Base-by-base conservation (phyloP, 164 flowering plant genomes). In the Euptelea pleiosperma region DNA sequence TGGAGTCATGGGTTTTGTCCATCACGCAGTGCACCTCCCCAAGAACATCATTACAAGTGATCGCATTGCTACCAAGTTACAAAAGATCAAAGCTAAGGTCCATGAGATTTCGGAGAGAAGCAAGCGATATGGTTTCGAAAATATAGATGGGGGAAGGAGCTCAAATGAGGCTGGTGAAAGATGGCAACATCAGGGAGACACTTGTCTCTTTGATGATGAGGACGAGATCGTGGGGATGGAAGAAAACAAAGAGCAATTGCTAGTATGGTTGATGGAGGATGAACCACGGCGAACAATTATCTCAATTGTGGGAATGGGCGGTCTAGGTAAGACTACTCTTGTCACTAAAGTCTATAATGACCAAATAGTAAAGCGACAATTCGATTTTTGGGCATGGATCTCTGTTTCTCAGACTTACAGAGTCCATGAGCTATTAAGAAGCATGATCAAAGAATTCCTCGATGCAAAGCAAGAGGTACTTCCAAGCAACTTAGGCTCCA, bases 251-350 rank as follows among this genome's bases (percentile, higher is more conserved):
- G 60, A 57, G 9, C 31, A 21, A 25, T 29, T 82, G 21, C 19
- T 72, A 0, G 26, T 54, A 10, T 70, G 70, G 87, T 52, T 80
- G 22, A 26, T 31, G 6, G 76, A 66, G 3, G 79, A 45, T 5
- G 79, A 76, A 12, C 60, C 65, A 2, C 57, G 69, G 3, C 59
- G 66, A 6, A 65, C 47, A 12, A 55, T 77, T n/a, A 36, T 77
- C 26, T 75, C 84, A 18, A 57, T 84, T 44, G 67, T 73, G n/a
- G 89, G 89, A 3, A 77, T 78, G 82, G 83, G 82, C 1, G 89
- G 89, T 8, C 52, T 69, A 0, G 88, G 85, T 3, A 83, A 83
- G 67, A 83, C 85, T 3, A 75, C 77, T 42, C 65, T 83, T 1
- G 82, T 59, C 11, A 52, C 62, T 1, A 65, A 70, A 6, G 59